Conservation (phyloP, 495 filamentous ascomycete species). For the Articulospora tetracladia region DNA sequence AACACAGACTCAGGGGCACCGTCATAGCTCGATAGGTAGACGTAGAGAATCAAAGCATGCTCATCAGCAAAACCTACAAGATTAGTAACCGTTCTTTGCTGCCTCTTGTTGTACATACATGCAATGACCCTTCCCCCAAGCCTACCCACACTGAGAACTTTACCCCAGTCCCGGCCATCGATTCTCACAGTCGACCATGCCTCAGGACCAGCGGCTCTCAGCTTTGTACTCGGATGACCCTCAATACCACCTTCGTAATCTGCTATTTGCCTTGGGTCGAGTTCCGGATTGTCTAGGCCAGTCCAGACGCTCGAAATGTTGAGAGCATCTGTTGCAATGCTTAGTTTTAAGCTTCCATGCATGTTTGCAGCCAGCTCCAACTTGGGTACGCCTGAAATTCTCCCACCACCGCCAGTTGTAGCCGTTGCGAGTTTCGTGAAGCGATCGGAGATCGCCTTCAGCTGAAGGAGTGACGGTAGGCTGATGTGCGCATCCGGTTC, state of each 20-base stretch:
- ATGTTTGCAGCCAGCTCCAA: constrained; percentile 84
- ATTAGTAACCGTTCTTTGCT: not conserved
- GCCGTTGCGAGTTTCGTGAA: constrained; percentile 73
- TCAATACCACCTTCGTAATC: constrained; percentile 57
- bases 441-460: constrained; percentile 89
- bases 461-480: constrained; percentile 73
- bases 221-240: constrained; percentile 70
- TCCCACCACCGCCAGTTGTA: constrained; percentile 26
- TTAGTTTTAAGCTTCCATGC: constrained; percentile 77
- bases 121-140: constrained; percentile 88
- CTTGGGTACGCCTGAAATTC: constrained; percentile 46
- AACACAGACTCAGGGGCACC: constrained; percentile 69
- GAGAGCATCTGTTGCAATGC: constrained; percentile 72
- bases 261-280: constrained; percentile 68
- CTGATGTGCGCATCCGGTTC: constrained; percentile 94
- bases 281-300: constrained; percentile 74
- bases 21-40: constrained; percentile 71
- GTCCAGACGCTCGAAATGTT: constrained; percentile 80
- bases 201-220: constrained; percentile 56
- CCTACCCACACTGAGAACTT: constrained; percentile 82
- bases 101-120: constrained; percentile 44
- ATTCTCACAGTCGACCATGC: constrained; percentile 84
- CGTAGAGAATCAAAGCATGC: constrained; percentile 87
- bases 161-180: constrained; percentile 89
- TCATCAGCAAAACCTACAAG: constrained; percentile 51